These are phyloP conservation scores for Triglochin maritima DNA, from an alignment of 106 monocot genomes.

Conservation along the genomic window DNA sequence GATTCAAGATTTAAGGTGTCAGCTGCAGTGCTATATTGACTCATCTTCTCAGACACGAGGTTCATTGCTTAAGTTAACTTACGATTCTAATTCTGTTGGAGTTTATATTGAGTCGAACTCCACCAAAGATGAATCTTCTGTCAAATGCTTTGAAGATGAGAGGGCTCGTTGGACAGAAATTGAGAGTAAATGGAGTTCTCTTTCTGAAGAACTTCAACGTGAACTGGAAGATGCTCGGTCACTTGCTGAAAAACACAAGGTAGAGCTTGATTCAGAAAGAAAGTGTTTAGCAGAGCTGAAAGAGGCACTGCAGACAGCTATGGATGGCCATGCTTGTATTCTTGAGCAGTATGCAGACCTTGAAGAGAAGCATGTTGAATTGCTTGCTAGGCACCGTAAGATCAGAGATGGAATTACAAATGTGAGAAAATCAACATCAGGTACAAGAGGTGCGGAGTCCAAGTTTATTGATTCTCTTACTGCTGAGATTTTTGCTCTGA, in stretches of 20 bases:
- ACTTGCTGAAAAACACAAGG: slow-evolving; percentile 45
- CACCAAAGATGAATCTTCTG: slow-evolving; percentile 25
- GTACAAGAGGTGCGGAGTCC: slow-evolving; percentile 63
- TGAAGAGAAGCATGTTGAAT: slow-evolving; percentile 77
- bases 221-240: slow-evolving; percentile 56
- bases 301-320: slow-evolving; percentile 83
- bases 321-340: slow-evolving; percentile 78
- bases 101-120: slow-evolving; percentile 13
- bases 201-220: slow-evolving; percentile 64
- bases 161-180: slow-evolving; percentile 47
- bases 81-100: slow-evolving; percentile 8
- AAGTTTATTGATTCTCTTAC: slow-evolving; percentile 79
- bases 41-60: slow-evolving; percentile 24
- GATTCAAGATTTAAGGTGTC: slow-evolving; percentile 72
- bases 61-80: slow-evolving; percentile 37
- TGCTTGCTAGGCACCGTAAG: slow-evolving; percentile 59
- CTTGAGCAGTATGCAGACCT: slow-evolving; percentile 95
- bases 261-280: slow-evolving; percentile 80
- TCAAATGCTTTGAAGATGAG: slow-evolving; percentile 41
- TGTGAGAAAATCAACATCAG: slow-evolving; percentile 73
- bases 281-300: slow-evolving; percentile 81
- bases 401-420: slow-evolving; percentile 83
- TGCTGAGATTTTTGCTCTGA: slow-evolving; percentile 69
- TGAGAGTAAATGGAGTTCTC: slow-evolving; percentile 77
- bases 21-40: slow-evolving; percentile 65